Evolutionary conservation across 352 stramenopile genomes (phyloP), one percentile per base, ranked within the genome.

Genomic region (Lagenidium giganteum): DNA sequence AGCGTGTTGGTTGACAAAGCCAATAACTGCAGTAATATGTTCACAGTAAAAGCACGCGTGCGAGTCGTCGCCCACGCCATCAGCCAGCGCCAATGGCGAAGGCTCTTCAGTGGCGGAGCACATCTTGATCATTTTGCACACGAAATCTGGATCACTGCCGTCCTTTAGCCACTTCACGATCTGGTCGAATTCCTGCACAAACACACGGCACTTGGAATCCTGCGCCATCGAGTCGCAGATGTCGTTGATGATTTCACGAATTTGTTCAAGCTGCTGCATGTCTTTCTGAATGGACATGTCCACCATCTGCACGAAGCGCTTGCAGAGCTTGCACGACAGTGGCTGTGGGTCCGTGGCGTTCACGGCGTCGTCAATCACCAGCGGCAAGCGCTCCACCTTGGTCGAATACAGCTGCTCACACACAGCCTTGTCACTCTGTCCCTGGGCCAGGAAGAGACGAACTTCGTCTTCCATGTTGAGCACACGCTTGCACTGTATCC

Each of bases 151-250:
- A 8, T 79, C 65, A 1, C 70, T 89, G 25, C 70, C 81, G 23
- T 88, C 55, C 47, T 74, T 84, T 7, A 93, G 51, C 81, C 78
- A 91, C 23, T 77, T 51, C 6, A 93, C 78, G 35, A 93, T 80
- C 16, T 77, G 55, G 43, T 93, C 78, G 37, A 69, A 91, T 37
- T 71, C 67, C 31, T 87, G 78, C 8, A 89, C 31, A 50, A 93
- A 84, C 32, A 57, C 58, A 57, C 87, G 80, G 64, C 81, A 93
- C 70, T 73, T 84, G 4, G 78, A 91, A 41, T 87, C 73, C 5
- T 48, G 30, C 14, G 70, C 42, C 70, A 88, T 83, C 32, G 70
- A 70, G 33, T 85, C 64, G 42, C 78, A 91, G 21, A 91, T 51
- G 45, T 91, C 78, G 35, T 69, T 75, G 8, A 91, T 83, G 41